Evolutionary conservation across 176 grass and related monocot genomes (phyloP).

Genomic region (Saccharum officinarum): DNA sequence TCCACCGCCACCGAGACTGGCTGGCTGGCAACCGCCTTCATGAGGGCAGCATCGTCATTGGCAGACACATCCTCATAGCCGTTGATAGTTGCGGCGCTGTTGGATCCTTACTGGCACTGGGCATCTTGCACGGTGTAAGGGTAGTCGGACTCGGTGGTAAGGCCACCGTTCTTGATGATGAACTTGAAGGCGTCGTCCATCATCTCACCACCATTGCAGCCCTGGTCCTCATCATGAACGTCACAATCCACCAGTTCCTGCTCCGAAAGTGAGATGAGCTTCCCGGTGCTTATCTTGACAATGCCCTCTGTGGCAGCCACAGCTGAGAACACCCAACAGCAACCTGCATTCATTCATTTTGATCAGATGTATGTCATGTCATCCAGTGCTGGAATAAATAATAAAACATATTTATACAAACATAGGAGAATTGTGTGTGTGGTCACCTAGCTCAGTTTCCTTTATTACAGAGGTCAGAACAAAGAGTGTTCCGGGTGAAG

Average conservation of each 20-base stretch:
- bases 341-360: neutral
- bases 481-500: too few relatives aligned
- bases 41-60: too few relatives aligned
- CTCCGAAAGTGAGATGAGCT: conserved; percentile 43
- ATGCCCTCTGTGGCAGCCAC: conserved; percentile 42
- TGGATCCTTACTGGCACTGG: too few relatives aligned
- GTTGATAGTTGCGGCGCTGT: too few relatives aligned
- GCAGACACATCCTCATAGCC: too few relatives aligned
- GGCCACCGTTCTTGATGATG: conserved; percentile 10
- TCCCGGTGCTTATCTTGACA: conserved; percentile 36
- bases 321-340: conserved; percentile 49
- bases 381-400: neutral
- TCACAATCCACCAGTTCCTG: conserved; percentile 58
- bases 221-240: conserved; percentile 35
- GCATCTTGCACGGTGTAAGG: too few relatives aligned
- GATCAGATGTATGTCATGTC: neutral
- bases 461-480: too few relatives aligned
- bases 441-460: too few relatives aligned
- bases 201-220: conserved; percentile 45
- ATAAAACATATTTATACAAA: neutral
- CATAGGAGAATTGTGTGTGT: neutral
- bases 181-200: conserved; percentile 56
- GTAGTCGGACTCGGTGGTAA: too few relatives aligned
- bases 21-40: too few relatives aligned
- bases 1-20: too few relatives aligned